A percentile compares a stretch with the other conserved stretches of the same genome.
Conservation (phyloP, 768 basidiomycete species). For the Pulveroboletus sp. region DNA sequence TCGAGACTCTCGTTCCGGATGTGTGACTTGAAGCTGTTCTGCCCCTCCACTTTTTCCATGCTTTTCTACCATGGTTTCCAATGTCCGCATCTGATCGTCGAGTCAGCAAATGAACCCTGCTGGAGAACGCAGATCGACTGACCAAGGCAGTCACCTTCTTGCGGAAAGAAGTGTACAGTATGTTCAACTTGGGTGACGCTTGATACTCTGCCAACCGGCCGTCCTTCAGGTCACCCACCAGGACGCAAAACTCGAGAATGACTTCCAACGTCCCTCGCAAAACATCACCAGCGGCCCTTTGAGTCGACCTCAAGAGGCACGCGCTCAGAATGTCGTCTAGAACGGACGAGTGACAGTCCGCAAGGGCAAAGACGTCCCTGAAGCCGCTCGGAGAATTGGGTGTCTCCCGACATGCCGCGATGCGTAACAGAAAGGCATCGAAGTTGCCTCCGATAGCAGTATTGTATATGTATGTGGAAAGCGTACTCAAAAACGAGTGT, state of each 20-base stretch:
- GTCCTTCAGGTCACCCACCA: slow-evolving; percentile 57
- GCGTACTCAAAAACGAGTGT: slow-evolving; percentile 62
- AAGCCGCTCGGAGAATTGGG: slow-evolving; percentile 33
- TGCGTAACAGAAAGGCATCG: slow-evolving; percentile 55
- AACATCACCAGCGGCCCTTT: slow-evolving; percentile 61
- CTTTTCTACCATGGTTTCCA: slow-evolving; percentile 58
- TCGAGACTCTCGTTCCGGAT: slow-evolving; percentile 29
- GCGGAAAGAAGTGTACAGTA: slow-evolving; percentile 51
- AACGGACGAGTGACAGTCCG: slow-evolving; percentile 60
- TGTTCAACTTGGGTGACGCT: slow-evolving; percentile 54
- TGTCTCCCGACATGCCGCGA: slow-evolving; percentile 27
- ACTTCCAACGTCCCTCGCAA: slow-evolving; percentile 60
- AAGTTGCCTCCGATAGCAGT: slow-evolving; percentile 79
- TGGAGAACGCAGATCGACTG: slow-evolving; percentile 22
- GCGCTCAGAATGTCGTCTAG: slow-evolving; percentile 75
- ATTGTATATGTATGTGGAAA: slow-evolving; percentile 73
- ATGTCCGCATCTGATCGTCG: slow-evolving; percentile 46
- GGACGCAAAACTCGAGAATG: slow-evolving; percentile 62
- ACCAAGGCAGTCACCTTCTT: slow-evolving; percentile 57
- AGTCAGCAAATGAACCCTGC: not conserved
- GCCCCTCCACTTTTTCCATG: slow-evolving; percentile 21
- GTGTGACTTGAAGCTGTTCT: slow-evolving; percentile 23
- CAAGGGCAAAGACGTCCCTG: slow-evolving; percentile 71
- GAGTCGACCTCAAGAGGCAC: slow-evolving; percentile 66
- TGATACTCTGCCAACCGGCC: slow-evolving; percentile 58